Conservation (phyloP, 768 basidiomycete species). For the Russula griseocarnosa region DNA sequence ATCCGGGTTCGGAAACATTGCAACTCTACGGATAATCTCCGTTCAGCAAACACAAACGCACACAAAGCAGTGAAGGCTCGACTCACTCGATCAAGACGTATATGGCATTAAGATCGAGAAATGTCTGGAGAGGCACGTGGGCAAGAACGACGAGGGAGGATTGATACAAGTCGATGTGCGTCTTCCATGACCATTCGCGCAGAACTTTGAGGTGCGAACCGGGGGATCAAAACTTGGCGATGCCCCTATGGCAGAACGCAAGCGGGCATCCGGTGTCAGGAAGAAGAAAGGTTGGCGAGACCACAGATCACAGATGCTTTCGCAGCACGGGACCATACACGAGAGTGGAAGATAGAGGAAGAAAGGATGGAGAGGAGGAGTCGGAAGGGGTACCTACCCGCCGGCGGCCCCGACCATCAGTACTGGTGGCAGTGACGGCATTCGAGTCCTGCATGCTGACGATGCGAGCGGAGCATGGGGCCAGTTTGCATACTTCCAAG, state of each 20-base stretch:
- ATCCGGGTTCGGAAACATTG: constrained; percentile 67
- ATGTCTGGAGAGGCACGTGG: constrained; percentile 72
- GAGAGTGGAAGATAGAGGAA: constrained; percentile 36
- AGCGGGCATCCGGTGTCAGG: constrained; percentile 35
- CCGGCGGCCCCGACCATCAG: constrained; percentile 32
- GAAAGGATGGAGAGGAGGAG: too few relatives aligned
- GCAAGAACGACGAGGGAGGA: constrained; percentile 66
- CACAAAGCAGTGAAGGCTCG: too few relatives aligned
- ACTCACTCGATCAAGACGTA: constrained; percentile 82
- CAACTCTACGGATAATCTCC: constrained; percentile 47
- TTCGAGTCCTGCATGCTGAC: constrained; percentile 56
- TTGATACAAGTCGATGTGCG: constrained; percentile 60
- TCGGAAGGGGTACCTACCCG: too few relatives aligned
- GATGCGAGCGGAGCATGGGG: constrained; percentile 77
- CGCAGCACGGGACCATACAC: constrained; percentile 53
- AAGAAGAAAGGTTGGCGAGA: constrained; percentile 45
- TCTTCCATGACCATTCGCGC: constrained; percentile 52
- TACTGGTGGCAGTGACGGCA: not conserved
- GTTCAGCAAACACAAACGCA: not conserved
- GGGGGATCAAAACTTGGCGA: constrained; percentile 59
- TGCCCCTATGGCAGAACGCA: constrained; percentile 31
- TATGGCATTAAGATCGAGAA: constrained; percentile 85
- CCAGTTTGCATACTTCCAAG: constrained; percentile 47
- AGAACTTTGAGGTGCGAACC: constrained; percentile 66
- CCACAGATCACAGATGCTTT: constrained; percentile 29